Conservation (phyloP, 2,329 filamentous ascomycete species). For the Fusarium illudens region DNA sequence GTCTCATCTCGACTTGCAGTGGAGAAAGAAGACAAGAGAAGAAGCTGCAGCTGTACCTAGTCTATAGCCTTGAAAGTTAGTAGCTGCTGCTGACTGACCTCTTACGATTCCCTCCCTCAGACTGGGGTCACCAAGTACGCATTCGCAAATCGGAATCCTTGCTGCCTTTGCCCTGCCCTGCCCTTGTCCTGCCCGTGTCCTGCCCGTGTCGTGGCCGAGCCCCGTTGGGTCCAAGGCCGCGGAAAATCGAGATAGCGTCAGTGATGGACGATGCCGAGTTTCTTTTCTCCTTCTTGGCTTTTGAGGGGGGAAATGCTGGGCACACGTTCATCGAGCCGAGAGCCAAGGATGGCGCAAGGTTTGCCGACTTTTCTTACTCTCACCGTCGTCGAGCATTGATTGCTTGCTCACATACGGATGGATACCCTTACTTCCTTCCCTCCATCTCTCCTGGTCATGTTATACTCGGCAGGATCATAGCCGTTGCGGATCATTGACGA, state of each 20-base stretch:
- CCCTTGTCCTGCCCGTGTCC: too few relatives aligned
- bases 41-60: too few relatives aligned
- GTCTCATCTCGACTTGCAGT: constrained; percentile 12
- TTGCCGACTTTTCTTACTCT: too few relatives aligned
- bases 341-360: constrained; percentile 25
- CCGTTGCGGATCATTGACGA: neutral
- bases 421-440: neutral
- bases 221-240: neutral
- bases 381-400: too few relatives aligned
- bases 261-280: constrained; percentile 3
- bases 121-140: neutral
- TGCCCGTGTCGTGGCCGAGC: constrained; percentile 18
- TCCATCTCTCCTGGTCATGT: neutral
- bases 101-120: constrained; percentile 11
- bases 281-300: constrained; percentile 13
- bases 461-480: neutral
- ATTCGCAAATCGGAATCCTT: neutral
- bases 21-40: neutral
- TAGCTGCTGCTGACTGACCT: constrained; percentile 1
- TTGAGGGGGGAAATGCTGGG: neutral
- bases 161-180: too few relatives aligned
- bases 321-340: neutral
- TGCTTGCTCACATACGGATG: neutral
- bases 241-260: constrained; percentile 2
- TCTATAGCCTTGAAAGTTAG: neutral